Base-by-base conservation (phyloP, 768 basidiomycete species). In the Xerocomellus intermedius region DNA sequence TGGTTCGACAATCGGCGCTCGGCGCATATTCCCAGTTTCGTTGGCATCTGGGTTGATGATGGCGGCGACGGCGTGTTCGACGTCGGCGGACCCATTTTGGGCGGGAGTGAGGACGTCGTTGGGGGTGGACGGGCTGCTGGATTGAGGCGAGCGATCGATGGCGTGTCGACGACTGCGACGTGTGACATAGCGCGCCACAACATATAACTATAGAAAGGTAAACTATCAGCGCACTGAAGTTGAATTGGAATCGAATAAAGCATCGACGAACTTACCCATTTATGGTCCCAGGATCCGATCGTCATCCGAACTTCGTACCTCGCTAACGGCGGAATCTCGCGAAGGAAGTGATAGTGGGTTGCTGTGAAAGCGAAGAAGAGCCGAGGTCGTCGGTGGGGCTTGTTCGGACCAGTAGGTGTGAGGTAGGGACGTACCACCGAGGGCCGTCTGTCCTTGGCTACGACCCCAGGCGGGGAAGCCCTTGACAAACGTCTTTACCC, bases 241-340 rank as follows among this genome's bases (percentile, higher is more conserved):
- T 8, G 35, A 33, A 22, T 22, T 16, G 3, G 3, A 17, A 37
- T 54, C 33, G 10, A 26, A 44, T n/a, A 10, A 43, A 48, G 28
- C 19, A 12, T 42, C 6, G 16, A 14, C 37, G 7, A 17, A 70
- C 82, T 43, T 61, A 87, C 88, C 89, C 89, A 91, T 80, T 91
- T 91, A 33, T 84, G 72, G 49, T 89, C 88, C 89, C 89, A 91
- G 6, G 78, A 73, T 12, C 73, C 84, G 3, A 89, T 69, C 22
- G 67, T 74, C 12, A 81, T 64, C 38, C 83, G 75, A 10, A 90
- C 76, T 69, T 91, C 86, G 58, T 86, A 91, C 1, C 70, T 67
- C 9, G 77, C 64, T 8, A 87, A 69, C 49, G 85, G 82, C 1
- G 86, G 79, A 22, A 91, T 88, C 69, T 91, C 89, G 16, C 79